These are phyloP conservation scores for Scheffersomyces ergatensis DNA, from an alignment of 805 yeast species.

Conservation along the genomic window DNA sequence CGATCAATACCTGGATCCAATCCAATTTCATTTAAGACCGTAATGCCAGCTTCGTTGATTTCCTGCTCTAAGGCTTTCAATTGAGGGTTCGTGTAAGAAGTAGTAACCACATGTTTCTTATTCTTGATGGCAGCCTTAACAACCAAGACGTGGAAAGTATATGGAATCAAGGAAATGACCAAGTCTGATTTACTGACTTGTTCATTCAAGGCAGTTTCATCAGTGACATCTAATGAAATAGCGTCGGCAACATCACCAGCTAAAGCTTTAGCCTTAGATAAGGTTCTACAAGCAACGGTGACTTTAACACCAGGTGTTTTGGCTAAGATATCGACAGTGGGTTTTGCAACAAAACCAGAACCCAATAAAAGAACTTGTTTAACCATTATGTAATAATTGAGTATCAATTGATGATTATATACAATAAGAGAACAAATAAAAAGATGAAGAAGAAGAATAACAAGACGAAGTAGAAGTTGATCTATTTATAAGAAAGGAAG, in stretches of 20 bases:
- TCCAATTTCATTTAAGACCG: slow-evolving; percentile 98
- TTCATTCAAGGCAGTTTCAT: slow-evolving; percentile 72
- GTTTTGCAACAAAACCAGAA: slow-evolving; percentile 98
- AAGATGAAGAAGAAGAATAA: too few relatives aligned
- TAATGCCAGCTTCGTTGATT: slow-evolving; percentile 91
- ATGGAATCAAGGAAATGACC: slow-evolving; percentile 93
- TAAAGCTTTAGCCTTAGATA: slow-evolving; percentile 78
- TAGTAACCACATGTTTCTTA: slow-evolving; percentile 85
- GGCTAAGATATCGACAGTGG: slow-evolving; percentile 91
- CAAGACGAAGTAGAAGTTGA: too few relatives aligned
- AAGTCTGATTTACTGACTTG: slow-evolving; percentile 78
- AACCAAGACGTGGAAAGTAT: slow-evolving; percentile 89
- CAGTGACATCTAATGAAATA: slow-evolving; percentile 83
- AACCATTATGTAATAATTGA: slow-evolving; percentile 38
- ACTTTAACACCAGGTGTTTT: slow-evolving; percentile 77
- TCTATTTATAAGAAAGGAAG: too few relatives aligned
- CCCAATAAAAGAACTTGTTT: slow-evolving; percentile 84
- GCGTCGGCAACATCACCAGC: slow-evolving; percentile 83
- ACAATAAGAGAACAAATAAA: too few relatives aligned
- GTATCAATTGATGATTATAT: too few relatives aligned
- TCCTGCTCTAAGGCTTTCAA: slow-evolving; percentile 81
- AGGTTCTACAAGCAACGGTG: slow-evolving; percentile 95
- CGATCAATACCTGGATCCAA: slow-evolving; percentile 99
- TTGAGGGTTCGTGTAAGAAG: slow-evolving; percentile 95
- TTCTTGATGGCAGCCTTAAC: slow-evolving; percentile 89